phyloP scores from a whole-genome alignment of 345 rosid genomes.

The Angophora floribunda region DNA sequence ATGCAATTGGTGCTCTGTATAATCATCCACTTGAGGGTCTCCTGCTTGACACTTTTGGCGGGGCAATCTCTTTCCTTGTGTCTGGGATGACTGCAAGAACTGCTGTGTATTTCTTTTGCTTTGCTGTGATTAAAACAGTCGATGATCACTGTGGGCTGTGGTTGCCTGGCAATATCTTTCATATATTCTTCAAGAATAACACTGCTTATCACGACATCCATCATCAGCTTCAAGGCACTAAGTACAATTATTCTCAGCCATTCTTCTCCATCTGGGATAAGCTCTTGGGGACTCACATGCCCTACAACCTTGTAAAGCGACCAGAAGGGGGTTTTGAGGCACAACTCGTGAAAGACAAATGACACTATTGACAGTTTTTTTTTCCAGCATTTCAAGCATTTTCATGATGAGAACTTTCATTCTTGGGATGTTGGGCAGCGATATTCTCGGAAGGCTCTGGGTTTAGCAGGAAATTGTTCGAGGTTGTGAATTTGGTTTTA shows the following conservation, averaged over 20 bases:
- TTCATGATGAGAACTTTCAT: not conserved
- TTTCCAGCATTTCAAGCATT: not conserved
- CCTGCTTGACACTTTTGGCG: conserved; percentile 61
- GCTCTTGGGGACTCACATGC: conserved; percentile 60
- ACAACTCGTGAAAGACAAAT: conserved; percentile 24
- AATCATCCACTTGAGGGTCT: conserved; percentile 68
- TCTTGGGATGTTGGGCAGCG: not conserved
- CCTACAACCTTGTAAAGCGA: conserved; percentile 41
- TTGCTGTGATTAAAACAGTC: conserved; percentile 49
- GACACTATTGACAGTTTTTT: not conserved
- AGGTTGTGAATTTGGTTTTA: not conserved
- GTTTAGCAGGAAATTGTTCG: not conserved
- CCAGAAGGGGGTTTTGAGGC: conserved; percentile 70
- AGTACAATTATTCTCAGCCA: conserved; percentile 73
- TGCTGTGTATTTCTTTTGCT: conserved; percentile 57
- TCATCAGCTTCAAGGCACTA: conserved; percentile 62
- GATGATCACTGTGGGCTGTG: conserved; percentile 74
- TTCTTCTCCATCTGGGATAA: conserved; percentile 74
- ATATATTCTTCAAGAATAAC: conserved; percentile 46
- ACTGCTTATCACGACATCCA: conserved; percentile 68
- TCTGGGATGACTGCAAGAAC: conserved; percentile 77
- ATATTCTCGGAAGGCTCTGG: not conserved
- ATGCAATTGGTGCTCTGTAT: conserved; percentile 66
- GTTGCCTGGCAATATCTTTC: conserved; percentile 66
- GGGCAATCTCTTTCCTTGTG: conserved; percentile 54